Evolutionary conservation across 2,329 filamentous ascomycete genomes (phyloP), one percentile per base, ranked within the genome.

Genomic region (Fonsecaea multimorphosa): DNA sequence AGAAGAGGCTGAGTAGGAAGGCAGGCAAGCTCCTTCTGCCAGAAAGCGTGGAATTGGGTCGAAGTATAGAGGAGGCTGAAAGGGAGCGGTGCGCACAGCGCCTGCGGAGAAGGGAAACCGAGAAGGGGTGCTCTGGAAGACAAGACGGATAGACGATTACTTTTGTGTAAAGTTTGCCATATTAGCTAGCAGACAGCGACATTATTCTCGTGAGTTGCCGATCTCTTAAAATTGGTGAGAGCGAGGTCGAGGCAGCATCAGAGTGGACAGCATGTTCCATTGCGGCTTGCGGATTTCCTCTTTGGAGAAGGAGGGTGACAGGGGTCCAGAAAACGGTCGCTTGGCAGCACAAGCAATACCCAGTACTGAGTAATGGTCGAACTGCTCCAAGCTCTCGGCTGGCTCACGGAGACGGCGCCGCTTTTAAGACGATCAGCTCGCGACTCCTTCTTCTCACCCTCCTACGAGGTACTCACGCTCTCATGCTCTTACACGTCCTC

Each of bases 181-280:
- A 49, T 24, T 27, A 24, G 22, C 44, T 27, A 24, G 22, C 44
- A 49, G 44, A 24, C 44, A 24, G 44, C 44, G 44, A 49, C 44
- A 49, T 49, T 24, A 9, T 27, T 12, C 44, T 49, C 44, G 44
- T 49, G 22, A 12, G 14, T 49, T 49, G 44, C 22, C 44, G 8
- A 24, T 12, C 44, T 49, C 11, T 49, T 22, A 27, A 49, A 27
- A 11, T 24, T 24, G 44, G 44, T 49, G 44, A 27, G 22, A 9
- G 40, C n/a, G n/a, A 46, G 19, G 40, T n/a, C n/a, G n/a, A n/a
- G n/a, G n/a, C 40, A 22, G 40, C 40, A 22, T 11, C 40, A 46
- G 40, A 49, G 22, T 49, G 44, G 44, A 49, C 44, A 49, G 44
- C 44, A 49, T 49, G 44, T 49, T 49, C 44, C 22, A 49, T 49